These are phyloP conservation scores for Trichoderma guizhouense DNA, from an alignment of 2,329 filamentous ascomycete species.

Conservation along the genomic window DNA sequence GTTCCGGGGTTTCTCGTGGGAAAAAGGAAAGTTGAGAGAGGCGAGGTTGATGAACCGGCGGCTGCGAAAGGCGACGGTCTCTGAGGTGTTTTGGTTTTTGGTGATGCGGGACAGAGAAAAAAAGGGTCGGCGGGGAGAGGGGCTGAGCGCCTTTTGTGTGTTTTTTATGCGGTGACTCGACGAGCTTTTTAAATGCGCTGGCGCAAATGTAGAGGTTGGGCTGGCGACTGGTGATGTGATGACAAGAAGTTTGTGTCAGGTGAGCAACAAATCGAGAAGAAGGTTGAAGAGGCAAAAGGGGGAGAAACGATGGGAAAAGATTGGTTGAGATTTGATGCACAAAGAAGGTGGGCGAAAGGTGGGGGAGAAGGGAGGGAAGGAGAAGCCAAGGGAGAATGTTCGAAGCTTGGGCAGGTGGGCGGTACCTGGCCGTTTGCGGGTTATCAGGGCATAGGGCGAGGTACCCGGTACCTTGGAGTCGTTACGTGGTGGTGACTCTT, in stretches of 20 bases:
- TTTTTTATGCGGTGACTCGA: neutral
- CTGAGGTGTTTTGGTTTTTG: slow-evolving; percentile 13
- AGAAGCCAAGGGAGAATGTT: slow-evolving; percentile 17
- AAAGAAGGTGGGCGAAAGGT: slow-evolving; percentile 12
- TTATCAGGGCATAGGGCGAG: neutral
- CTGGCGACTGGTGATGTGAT: neutral
- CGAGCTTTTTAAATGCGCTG: neutral
- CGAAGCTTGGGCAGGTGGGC: neutral
- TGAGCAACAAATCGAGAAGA: neutral
- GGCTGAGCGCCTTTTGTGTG: neutral
- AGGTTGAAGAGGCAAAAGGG: slow-evolving; percentile 5
- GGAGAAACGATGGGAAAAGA: slow-evolving; percentile 1
- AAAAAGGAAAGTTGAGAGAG: slow-evolving; percentile 50
- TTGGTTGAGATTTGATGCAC: slow-evolving; percentile 11
- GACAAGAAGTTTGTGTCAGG: slow-evolving; percentile 6
- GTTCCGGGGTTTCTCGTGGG: slow-evolving; percentile 54
- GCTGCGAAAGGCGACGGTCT: slow-evolving; percentile 35
- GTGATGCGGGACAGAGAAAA: neutral
- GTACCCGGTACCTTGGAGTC: neutral
- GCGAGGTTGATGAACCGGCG: slow-evolving; percentile 49
- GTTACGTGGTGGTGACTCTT: neutral
- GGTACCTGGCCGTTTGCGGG: neutral
- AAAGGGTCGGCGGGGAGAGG: neutral
- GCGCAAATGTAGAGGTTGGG: neutral
- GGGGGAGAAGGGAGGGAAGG: slow-evolving; percentile 22